A percentile compares a stretch with the other conserved stretches of the same genome.
Evolutionary conservation across 352 stramenopile genomes (phyloP).

Genomic region (Globisporangium barbulae): DNA sequence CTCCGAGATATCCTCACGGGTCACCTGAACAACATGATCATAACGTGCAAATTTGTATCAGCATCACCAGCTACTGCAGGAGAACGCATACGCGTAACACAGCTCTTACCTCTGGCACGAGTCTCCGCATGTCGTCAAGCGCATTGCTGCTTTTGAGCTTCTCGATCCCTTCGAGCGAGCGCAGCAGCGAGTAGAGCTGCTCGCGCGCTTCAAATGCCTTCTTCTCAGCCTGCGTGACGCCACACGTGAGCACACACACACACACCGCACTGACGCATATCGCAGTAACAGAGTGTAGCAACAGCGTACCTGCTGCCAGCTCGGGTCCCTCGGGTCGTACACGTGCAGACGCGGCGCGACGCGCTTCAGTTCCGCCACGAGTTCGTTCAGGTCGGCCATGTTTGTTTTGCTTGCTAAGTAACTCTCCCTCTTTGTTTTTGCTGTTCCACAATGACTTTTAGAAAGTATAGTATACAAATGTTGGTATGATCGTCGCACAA

Average conservation of each 20-base stretch:
- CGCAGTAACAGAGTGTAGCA: not conserved
- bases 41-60: not conserved
- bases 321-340: slow-evolving; percentile 48
- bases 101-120: slow-evolving; percentile 53
- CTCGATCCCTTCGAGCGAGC: slow-evolving; percentile 50
- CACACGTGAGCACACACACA: not conserved
- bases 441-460: no score
- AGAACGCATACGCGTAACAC: not conserved
- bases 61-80: not conserved
- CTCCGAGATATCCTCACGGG: slow-evolving; percentile 66
- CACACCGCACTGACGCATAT: not conserved
- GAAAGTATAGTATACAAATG: no score
- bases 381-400: slow-evolving; percentile 30
- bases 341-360: slow-evolving; percentile 52
- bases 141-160: slow-evolving; percentile 47
- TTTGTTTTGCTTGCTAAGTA: not conserved
- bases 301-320: slow-evolving; percentile 54
- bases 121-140: slow-evolving; percentile 56
- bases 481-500: no score
- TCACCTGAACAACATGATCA: slow-evolving; percentile 26
- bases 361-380: slow-evolving; percentile 49
- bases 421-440: not conserved
- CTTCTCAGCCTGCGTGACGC: slow-evolving; percentile 39
- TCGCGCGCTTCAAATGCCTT: slow-evolving; percentile 45
- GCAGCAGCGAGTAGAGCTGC: slow-evolving; percentile 46